Percentiles rank a stretch among this genome's conserved stretches.
phyloP scores from a whole-genome alignment of 2,329 filamentous ascomycete species.

The Alternaria hordeiaustralica region DNA sequence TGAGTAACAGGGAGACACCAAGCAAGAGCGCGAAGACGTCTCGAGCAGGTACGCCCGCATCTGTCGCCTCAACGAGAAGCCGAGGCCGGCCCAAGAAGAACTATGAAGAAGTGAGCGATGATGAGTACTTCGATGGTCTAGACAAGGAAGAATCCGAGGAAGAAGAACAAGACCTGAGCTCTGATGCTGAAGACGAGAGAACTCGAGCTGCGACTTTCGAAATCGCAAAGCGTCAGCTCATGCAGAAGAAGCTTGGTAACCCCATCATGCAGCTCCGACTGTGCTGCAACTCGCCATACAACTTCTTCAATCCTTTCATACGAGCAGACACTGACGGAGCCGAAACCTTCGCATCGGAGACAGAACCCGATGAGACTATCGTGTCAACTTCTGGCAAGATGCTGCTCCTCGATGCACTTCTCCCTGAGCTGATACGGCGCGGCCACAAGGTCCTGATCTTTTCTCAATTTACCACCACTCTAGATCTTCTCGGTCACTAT shows the following conservation, averaged over 20 bases:
- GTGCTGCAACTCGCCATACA: slow-evolving; percentile 92
- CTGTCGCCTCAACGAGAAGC: slow-evolving; percentile 57
- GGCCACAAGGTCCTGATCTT: slow-evolving; percentile 95
- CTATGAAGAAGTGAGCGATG: slow-evolving; percentile 77
- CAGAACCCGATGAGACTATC: slow-evolving; percentile 74
- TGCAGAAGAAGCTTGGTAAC: slow-evolving; percentile 90
- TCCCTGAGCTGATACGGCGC: slow-evolving; percentile 74
- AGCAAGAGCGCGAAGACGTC: slow-evolving; percentile 80
- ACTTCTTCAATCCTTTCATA: slow-evolving; percentile 90
- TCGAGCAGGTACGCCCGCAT: slow-evolving; percentile 73
- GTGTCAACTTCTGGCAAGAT: slow-evolving; percentile 93
- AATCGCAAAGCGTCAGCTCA: slow-evolving; percentile 85
- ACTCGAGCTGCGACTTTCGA: slow-evolving; percentile 73
- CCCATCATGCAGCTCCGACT: slow-evolving; percentile 89
- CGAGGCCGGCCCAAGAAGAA: slow-evolving; percentile 64
- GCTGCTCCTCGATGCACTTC: slow-evolving; percentile 85
- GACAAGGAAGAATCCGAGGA: slow-evolving; percentile 62
- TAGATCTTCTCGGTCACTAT: slow-evolving; percentile 90
- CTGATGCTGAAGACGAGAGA: slow-evolving; percentile 65
- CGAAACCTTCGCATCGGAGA: slow-evolving; percentile 54
- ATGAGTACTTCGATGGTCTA: slow-evolving; percentile 81
- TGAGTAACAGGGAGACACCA: slow-evolving; percentile 54
- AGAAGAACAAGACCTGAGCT: slow-evolving; percentile 50
- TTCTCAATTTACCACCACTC: slow-evolving; percentile 92
- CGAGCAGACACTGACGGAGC: slow-evolving; percentile 58